These are phyloP conservation scores for Malassezia pachydermatis DNA, from an alignment of 1,284 basidiomycete genomes.

Conservation along the genomic window DNA sequence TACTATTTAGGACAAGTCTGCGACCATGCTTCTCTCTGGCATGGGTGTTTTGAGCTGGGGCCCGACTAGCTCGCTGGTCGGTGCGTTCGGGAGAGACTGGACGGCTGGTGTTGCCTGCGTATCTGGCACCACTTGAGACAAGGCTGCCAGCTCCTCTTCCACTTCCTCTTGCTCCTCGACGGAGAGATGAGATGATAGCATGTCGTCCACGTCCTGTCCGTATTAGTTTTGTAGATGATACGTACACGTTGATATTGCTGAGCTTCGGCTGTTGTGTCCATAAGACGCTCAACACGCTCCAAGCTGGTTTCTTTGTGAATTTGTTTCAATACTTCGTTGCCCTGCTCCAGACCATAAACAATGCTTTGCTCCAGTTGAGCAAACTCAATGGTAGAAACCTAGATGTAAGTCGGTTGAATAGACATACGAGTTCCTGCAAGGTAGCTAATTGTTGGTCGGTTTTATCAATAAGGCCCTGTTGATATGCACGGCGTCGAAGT, in stretches of 20 bases:
- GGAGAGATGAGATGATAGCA: slow-evolving; percentile 70
- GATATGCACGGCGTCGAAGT: slow-evolving; percentile 79
- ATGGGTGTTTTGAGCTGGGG: neutral
- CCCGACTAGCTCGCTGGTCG: neutral
- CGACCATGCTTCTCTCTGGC: neutral
- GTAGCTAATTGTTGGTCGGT: slow-evolving; percentile 83
- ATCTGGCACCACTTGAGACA: slow-evolving; percentile 9
- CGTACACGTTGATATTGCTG: slow-evolving; percentile 74
- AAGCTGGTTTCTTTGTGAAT: slow-evolving; percentile 86
- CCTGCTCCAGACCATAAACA: slow-evolving; percentile 80
- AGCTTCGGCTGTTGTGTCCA: slow-evolving; percentile 85
- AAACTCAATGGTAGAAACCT: slow-evolving; percentile 94
- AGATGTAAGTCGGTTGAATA: slow-evolving; percentile 2
- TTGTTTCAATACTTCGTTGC: slow-evolving; percentile 80
- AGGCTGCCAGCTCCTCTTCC: slow-evolving; percentile 56
- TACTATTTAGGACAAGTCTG: neutral
- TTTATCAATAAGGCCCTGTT: slow-evolving; percentile 72
- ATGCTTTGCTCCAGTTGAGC: slow-evolving; percentile 86
- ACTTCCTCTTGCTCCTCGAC: slow-evolving; percentile 88
- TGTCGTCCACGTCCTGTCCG: slow-evolving; percentile 73
- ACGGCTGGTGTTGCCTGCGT: neutral
- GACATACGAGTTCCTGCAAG: slow-evolving; percentile 72
- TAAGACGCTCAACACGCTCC: slow-evolving; percentile 80
- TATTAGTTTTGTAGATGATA: neutral
- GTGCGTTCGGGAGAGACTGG: neutral